A percentile compares a stretch with the other conserved stretches of the same genome.
phyloP scores from a whole-genome alignment of 2,329 filamentous ascomycete species.

The Pseudonectria buxi region DNA sequence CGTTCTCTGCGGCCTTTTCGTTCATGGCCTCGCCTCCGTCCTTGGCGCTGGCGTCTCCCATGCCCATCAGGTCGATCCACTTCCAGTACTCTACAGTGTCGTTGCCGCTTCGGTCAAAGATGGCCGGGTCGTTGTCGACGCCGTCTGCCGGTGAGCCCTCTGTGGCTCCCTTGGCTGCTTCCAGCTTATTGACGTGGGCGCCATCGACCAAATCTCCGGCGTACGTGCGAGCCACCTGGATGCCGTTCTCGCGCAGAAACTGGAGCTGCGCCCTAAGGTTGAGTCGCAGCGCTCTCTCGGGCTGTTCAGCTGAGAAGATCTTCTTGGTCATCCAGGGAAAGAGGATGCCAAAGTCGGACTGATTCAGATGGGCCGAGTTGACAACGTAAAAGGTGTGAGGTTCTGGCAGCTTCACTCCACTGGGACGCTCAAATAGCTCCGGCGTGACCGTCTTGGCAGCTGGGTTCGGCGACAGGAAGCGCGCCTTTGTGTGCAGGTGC shows the following conservation, averaged over 20 bases:
- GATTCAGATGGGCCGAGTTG: constrained; percentile 70
- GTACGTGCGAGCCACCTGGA: constrained; percentile 45
- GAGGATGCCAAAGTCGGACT: constrained; percentile 76
- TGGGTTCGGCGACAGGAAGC: constrained; percentile 54
- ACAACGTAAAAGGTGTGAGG: constrained; percentile 70
- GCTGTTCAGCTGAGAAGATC: constrained; percentile 50
- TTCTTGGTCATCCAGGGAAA: constrained; percentile 65
- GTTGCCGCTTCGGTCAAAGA: constrained; percentile 39
- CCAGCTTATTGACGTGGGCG: constrained; percentile 30
- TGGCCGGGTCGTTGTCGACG: constrained; percentile 41
- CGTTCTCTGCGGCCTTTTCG: constrained; percentile 29
- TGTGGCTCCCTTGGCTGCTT: constrained; percentile 12
- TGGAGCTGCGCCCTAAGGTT: constrained; percentile 55
- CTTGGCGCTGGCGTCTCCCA: constrained; percentile 30
- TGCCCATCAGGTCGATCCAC: constrained; percentile 47
- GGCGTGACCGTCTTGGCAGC: constrained; percentile 34
- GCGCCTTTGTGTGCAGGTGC: constrained; percentile 64
- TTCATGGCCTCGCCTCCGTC: constrained; percentile 23
- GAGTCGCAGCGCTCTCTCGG: constrained; percentile 51
- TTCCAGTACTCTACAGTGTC: constrained; percentile 41
- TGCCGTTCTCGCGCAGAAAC: constrained; percentile 43
- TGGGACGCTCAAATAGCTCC: constrained; percentile 34
- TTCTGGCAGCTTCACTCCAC: constrained; percentile 36
- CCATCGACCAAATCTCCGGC: constrained; percentile 45
- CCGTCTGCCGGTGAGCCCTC: constrained; percentile 25